Percentiles rank a stretch among this genome's conserved stretches.
Evolutionary conservation across 1,139 yeast genomes (phyloP).

Genomic region (Candida sojae): DNA sequence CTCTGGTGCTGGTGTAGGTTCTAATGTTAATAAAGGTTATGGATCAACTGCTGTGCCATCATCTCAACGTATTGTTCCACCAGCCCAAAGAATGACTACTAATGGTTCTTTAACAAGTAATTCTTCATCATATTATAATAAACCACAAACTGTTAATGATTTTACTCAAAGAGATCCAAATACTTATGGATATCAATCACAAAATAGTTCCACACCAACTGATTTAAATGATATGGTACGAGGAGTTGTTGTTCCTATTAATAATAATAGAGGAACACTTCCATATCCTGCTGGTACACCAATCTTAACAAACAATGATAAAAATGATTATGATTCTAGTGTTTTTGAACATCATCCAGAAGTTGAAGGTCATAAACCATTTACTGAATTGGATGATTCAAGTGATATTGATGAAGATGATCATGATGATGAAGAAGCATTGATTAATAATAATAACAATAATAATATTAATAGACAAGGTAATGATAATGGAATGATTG

Average conservation of each 20-base stretch:
- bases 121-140: constrained; percentile 29
- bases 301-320: constrained; percentile 1
- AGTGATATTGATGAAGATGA: constrained; percentile 20
- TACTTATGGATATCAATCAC: constrained; percentile 5
- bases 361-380: constrained; percentile 51
- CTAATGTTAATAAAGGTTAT: not conserved
- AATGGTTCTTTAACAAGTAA: constrained; percentile 16
- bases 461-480: constrained; percentile 1
- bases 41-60: not conserved
- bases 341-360: constrained; percentile 50
- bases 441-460: not conserved
- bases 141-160: constrained; percentile 39
- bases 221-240: too few relatives aligned
- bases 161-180: constrained; percentile 24
- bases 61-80: constrained; percentile 1
- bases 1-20: constrained; percentile 5
- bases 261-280: constrained; percentile 1
- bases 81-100: constrained; percentile 3
- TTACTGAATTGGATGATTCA: constrained; percentile 41
- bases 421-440: constrained; percentile 17
- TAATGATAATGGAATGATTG: constrained; percentile 15
- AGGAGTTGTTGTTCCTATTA: not conserved
- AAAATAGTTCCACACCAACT: not conserved
- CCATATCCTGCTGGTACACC: constrained; percentile 11
- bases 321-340: constrained; percentile 10